These are phyloP conservation scores for Collybia nuda DNA, from an alignment of 768 basidiomycete genomes.

Conservation along the genomic window DNA sequence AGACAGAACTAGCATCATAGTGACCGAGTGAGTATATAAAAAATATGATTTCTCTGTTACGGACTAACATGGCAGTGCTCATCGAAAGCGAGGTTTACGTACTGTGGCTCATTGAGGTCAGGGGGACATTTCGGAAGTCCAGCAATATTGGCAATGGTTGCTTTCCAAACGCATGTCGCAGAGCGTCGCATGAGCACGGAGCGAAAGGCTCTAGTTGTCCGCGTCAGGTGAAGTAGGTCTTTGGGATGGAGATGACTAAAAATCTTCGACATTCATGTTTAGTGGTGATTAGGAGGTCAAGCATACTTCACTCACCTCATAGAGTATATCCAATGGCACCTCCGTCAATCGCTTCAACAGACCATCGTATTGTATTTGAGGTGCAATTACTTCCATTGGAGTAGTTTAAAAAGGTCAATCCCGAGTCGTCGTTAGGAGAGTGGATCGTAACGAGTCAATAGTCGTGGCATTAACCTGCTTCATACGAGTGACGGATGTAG, in stretches of 20 bases:
- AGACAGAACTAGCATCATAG: constrained; percentile 18
- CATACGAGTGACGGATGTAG: background rate
- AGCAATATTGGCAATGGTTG: background rate
- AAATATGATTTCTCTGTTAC: constrained; percentile 2
- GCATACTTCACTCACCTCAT: constrained; percentile 20
- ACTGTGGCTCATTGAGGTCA: constrained; percentile 45
- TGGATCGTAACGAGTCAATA: background rate
- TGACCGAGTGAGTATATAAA: background rate
- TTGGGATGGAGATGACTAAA: constrained; percentile 39
- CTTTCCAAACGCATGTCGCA: constrained; percentile 3
- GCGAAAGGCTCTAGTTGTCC: constrained; percentile 18
- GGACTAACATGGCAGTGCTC: constrained; percentile 40
- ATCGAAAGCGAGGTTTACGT: constrained; percentile 44
- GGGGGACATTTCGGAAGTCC: constrained; percentile 41
- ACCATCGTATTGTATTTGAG: background rate
- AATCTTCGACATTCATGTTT: constrained; percentile 27
- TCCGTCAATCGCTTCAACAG: constrained; percentile 9
- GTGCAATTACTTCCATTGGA: no score
- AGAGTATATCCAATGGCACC: constrained; percentile 28
- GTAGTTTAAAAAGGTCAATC: background rate
- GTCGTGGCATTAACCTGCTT: background rate
- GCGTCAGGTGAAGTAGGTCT: constrained; percentile 46
- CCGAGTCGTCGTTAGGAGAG: background rate
- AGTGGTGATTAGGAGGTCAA: background rate
- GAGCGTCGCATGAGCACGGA: constrained; percentile 5